Conservation (phyloP, 306 rosid genomes). For the Gleditsia sinensis region DNA sequence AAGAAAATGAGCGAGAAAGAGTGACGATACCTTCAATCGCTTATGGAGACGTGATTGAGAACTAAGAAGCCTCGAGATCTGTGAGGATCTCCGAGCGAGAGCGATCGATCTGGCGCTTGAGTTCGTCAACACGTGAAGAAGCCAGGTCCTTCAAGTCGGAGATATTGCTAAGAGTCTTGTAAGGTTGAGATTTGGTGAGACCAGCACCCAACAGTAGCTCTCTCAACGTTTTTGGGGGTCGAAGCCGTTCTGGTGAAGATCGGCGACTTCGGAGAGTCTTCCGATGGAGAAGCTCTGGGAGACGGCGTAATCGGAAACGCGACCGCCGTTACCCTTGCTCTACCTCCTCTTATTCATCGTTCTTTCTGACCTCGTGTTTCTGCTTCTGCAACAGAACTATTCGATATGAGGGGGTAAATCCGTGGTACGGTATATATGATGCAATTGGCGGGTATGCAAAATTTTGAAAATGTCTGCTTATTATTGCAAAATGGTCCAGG, state of each 20-base stretch:
- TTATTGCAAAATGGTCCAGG: too few relatives aligned
- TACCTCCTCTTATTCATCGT: slow-evolving; percentile 59
- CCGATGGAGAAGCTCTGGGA: slow-evolving; percentile 50
- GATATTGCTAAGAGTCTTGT: slow-evolving; percentile 54
- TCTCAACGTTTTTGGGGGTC: slow-evolving; percentile 45
- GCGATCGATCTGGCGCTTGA: slow-evolving; percentile 72
- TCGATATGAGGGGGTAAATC: too few relatives aligned
- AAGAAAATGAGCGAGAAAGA: slow-evolving; percentile 16
- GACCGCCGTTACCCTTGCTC: slow-evolving; percentile 43
- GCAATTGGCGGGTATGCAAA: not conserved
- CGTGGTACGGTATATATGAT: not conserved
- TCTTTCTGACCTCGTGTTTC: slow-evolving; percentile 6
- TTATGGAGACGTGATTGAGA: slow-evolving; percentile 83
- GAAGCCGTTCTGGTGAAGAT: slow-evolving; percentile 55
- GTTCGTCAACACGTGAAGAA: slow-evolving; percentile 65
- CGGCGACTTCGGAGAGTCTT: slow-evolving; percentile 55
- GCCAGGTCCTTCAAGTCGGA: slow-evolving; percentile 71
- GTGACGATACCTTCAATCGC: slow-evolving; percentile 71
- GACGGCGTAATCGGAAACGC: slow-evolving; percentile 68
- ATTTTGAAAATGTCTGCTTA: not conserved
- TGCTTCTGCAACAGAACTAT: slow-evolving; percentile 6
- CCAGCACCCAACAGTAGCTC: slow-evolving; percentile 37
- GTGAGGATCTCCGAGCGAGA: slow-evolving; percentile 82
- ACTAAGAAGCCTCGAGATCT: slow-evolving; percentile 71
- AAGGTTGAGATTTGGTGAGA: slow-evolving; percentile 47